A percentile compares a stretch with the other conserved stretches of the same genome.
phyloP scores from a whole-genome alignment of 2,329 filamentous ascomycete genomes.

The Zasmidium citrigriseum region DNA sequence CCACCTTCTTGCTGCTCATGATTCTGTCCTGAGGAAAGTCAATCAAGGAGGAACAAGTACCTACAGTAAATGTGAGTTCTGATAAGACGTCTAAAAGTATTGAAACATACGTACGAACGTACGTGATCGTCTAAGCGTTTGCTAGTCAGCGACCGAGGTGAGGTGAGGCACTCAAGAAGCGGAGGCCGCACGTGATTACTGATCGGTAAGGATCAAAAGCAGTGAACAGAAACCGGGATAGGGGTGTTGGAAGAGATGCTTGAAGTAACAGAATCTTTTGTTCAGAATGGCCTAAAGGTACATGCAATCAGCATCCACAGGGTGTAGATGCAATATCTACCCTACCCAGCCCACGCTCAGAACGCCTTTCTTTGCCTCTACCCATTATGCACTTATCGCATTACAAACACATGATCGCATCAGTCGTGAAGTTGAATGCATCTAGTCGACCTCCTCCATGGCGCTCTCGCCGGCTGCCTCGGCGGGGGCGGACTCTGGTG shows the following conservation, averaged over 20 bases:
- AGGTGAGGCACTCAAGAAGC: neutral
- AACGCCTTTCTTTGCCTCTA: conserved; percentile 17
- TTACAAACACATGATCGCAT: conserved; percentile 21
- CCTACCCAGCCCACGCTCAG: conserved; percentile 4
- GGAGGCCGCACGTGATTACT: neutral
- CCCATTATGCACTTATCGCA: conserved; percentile 20
- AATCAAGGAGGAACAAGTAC: neutral
- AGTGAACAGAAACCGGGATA: neutral
- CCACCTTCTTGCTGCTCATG: conserved; percentile 20
- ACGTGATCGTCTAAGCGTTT: neutral
- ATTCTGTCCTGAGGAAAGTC: neutral
- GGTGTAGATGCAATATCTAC: conserved; percentile 6
- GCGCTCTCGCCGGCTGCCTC: conserved; percentile 78
- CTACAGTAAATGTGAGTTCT: neutral
- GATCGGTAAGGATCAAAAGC: neutral
- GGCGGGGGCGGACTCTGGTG: conserved; percentile 61
- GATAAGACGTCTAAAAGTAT: neutral
- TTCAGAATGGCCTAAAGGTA: conserved; percentile 8
- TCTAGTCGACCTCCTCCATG: conserved; percentile 99
- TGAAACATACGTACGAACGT: neutral
- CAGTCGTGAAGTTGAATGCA: conserved; percentile 16
- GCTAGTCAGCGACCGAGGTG: neutral
- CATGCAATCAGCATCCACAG: conserved; percentile 5
- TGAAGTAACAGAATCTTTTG: neutral
- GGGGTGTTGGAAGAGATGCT: neutral